phyloP scores from a whole-genome alignment of 768 basidiomycete genomes.

The Russula brevipes region DNA sequence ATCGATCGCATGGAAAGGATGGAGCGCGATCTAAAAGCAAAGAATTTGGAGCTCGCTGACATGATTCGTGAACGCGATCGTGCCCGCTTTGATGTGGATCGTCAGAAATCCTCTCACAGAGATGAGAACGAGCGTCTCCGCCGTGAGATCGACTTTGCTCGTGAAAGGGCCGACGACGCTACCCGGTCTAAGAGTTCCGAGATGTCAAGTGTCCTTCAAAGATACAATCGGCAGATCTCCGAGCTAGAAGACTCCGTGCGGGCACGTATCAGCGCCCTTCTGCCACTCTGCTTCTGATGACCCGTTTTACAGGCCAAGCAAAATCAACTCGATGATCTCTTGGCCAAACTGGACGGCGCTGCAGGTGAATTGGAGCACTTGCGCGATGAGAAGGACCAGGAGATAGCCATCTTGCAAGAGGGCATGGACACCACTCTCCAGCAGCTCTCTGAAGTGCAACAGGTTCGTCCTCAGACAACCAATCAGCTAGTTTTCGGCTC shows the following conservation, averaged over 20 bases:
- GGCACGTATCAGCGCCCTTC: slow-evolving; percentile 41
- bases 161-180: slow-evolving; percentile 96
- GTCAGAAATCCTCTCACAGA: slow-evolving; percentile 89
- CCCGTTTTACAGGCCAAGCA: slow-evolving; percentile 69
- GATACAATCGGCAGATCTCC: slow-evolving; percentile 92
- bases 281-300: slow-evolving; percentile 10
- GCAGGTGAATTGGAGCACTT: slow-evolving; percentile 71
- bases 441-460: slow-evolving; percentile 78
- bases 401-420: slow-evolving; percentile 92
- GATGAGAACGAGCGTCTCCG: slow-evolving; percentile 91
- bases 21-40: slow-evolving; percentile 97
- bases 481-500: slow-evolving; percentile 4
- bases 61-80: slow-evolving; percentile 98
- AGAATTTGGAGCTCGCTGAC: slow-evolving; percentile 96
- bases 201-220: slow-evolving; percentile 78
- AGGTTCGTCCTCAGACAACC: slow-evolving; percentile 44
- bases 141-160: slow-evolving; percentile 89
- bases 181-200: slow-evolving; percentile 89
- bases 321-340: slow-evolving; percentile 90
- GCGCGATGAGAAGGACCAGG: slow-evolving; percentile 94
- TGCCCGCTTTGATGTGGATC: slow-evolving; percentile 91
- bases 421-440: slow-evolving; percentile 91
- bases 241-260: slow-evolving; percentile 95
- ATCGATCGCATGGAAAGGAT: slow-evolving; percentile 98
- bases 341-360: slow-evolving; percentile 72